Conservation (phyloP, 1,139 yeast genomes). For the Arxiozyma bovina region DNA sequence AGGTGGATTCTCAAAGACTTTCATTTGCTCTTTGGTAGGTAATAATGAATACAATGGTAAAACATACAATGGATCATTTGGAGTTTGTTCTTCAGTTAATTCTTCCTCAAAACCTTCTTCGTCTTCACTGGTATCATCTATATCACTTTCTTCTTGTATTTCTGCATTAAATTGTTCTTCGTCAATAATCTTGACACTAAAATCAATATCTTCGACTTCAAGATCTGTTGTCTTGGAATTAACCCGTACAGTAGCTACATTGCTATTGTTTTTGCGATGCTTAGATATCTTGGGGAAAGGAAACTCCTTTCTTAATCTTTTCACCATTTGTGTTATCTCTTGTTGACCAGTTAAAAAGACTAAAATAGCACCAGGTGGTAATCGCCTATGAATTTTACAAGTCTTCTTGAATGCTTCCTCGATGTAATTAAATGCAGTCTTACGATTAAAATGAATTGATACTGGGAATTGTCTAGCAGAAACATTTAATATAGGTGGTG, state of each 20-base stretch:
- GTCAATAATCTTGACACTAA: slow-evolving; percentile 47
- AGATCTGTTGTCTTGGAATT: slow-evolving; percentile 53
- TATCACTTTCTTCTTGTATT: slow-evolving; percentile 21
- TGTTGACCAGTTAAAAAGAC: slow-evolving; percentile 90
- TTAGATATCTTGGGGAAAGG: slow-evolving; percentile 42
- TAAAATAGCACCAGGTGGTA: slow-evolving; percentile 93
- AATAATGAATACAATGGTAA: slow-evolving; percentile 84
- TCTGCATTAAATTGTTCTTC: slow-evolving; percentile 24
- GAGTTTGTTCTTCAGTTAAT: slow-evolving; percentile 65
- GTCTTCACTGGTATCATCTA: slow-evolving; percentile 21
- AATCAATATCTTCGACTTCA: slow-evolving; percentile 86
- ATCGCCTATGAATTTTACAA: slow-evolving; percentile 70
- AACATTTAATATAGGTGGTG: slow-evolving; percentile 89
- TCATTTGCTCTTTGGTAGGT: slow-evolving; percentile 92
- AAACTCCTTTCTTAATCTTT: slow-evolving; percentile 56
- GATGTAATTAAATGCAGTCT: slow-evolving; percentile 66
- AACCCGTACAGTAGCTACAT: slow-evolving; percentile 39
- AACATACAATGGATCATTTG: slow-evolving; percentile 76
- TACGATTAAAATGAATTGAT: slow-evolving; percentile 77
- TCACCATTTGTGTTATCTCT: slow-evolving; percentile 74
- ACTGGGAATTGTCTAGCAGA: slow-evolving; percentile 95
- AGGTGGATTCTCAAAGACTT: slow-evolving; percentile 82
- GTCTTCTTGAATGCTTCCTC: slow-evolving; percentile 84
- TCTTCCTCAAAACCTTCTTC: slow-evolving; percentile 87
- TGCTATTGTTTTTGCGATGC: slow-evolving; percentile 19